Evolutionary conservation across 2,329 filamentous ascomycete genomes (phyloP).

Genomic region (Aspergillus neotritici): DNA sequence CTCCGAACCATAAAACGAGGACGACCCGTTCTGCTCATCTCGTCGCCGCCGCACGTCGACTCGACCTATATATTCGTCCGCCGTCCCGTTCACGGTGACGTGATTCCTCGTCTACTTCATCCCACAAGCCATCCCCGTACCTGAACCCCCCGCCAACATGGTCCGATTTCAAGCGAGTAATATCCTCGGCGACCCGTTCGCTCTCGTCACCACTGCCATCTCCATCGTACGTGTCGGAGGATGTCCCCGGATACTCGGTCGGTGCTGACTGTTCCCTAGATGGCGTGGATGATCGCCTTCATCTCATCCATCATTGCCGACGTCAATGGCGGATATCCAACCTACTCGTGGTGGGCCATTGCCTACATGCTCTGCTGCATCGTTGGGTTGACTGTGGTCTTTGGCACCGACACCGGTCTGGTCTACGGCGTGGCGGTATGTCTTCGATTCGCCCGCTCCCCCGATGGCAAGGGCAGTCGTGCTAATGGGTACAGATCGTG

Average conservation of each 20-base stretch:
- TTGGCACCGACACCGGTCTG: constrained; percentile 76
- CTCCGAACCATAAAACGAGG: no score
- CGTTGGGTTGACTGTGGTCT: constrained; percentile 69
- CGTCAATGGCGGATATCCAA: constrained; percentile 59
- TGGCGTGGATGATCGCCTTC: constrained; percentile 92
- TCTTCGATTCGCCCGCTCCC: constrained; percentile 2
- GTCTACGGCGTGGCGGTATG: constrained; percentile 82
- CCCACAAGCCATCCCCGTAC: constrained; percentile 18
- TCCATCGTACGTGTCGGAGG: constrained; percentile 61
- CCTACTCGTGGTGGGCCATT: constrained; percentile 87
- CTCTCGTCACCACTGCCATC: constrained; percentile 89
- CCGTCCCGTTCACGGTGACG: constrained; percentile 19
- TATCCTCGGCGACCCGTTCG: constrained; percentile 93
- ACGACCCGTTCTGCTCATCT: no score
- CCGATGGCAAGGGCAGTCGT: neutral
- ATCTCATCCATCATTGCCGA: constrained; percentile 74
- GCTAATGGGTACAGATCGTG: constrained; percentile 55
- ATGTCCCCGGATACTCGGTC: neutral
- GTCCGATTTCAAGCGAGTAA: constrained; percentile 70
- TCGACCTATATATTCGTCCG: constrained; percentile 6
- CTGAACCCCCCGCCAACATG: constrained; percentile 29
- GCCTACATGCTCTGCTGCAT: constrained; percentile 83
- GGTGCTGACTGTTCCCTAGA: constrained; percentile 47
- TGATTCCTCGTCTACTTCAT: constrained; percentile 18
- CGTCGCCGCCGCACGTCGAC: neutral